Base-by-base conservation (phyloP, 2,329 filamentous ascomycete genomes). In the Ustulina deusta region DNA sequence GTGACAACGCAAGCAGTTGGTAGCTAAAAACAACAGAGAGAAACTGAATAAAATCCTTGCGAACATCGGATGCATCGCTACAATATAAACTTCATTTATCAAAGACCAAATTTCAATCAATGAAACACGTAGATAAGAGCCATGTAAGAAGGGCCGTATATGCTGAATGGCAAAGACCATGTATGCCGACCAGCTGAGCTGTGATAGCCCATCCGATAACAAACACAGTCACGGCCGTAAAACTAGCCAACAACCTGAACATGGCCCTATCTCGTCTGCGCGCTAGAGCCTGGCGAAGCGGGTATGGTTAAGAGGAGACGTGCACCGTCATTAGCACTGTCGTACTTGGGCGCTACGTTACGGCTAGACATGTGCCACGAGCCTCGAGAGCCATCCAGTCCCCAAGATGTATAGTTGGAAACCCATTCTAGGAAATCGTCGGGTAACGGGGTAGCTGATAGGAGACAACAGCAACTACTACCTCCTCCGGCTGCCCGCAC, bases 21-120 rank as follows among this genome's bases (percentile, higher is more conserved):
- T 80, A 79, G 70, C 73, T 73, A 38, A 74, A 69, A 59, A 78
- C 63, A 46, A 76, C 61, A 29, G 72, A 72, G 25, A 79, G 68
- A 59, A 80, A 75, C 54, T 71, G 68, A n/a, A 58, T 27, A 22
- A 74, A 74, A 32, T 79, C 72, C 66, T 75, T 68, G 34, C 52
- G 72, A 58, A 78, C 49, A 71, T 81, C 70, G 49, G 80, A 74
- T 52, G 70, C 7, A 6, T 78, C 71, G 66, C 75, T 75, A 40
- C 73, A 75, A 64, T 79, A 80, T 54, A 76, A 56, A 34, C 79
- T 78, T 59, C 78, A 79, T 66, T 79, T 73, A 72, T 80, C 79
- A 72, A 81, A 81, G 46, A 78, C 72, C 77, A 81, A 46, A 79
- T 63, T 65, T 80, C 78, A 2, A 79, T 68, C 15, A 74, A 49